Conservation (phyloP, 2,329 filamentous ascomycete genomes). For the Paraphoma chrysanthemicola region DNA sequence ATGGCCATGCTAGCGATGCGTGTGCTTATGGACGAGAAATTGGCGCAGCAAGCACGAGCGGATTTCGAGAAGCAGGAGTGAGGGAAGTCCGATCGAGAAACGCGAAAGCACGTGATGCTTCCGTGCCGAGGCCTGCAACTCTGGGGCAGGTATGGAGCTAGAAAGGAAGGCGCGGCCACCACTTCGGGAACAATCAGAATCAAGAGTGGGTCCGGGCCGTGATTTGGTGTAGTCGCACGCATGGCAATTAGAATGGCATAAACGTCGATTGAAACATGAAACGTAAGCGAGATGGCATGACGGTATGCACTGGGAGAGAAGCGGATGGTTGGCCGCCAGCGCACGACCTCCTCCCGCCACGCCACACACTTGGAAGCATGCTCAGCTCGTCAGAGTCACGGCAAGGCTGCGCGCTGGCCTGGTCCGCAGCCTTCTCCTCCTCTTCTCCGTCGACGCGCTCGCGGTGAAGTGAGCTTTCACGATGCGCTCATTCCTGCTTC, state of each 20-base stretch:
- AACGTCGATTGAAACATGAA: slow-evolving; percentile 6
- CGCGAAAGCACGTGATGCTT: not conserved
- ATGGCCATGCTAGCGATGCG: slow-evolving; percentile 46
- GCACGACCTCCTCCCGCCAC: not conserved
- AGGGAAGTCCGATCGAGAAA: not conserved
- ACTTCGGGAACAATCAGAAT: not conserved
- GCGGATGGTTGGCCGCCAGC: slow-evolving; percentile 7
- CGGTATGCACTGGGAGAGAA: slow-evolving; percentile 2
- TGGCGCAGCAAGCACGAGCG: slow-evolving; percentile 14
- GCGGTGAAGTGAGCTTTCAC: not conserved
- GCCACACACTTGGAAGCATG: not conserved
- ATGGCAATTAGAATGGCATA: not conserved
- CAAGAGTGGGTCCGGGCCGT: not conserved
- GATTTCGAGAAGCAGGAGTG: slow-evolving; percentile 21
- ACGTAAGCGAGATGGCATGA: slow-evolving; percentile 11
- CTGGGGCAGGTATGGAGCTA: not conserved
- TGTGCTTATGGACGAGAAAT: slow-evolving; percentile 21
- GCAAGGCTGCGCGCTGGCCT: not conserved
- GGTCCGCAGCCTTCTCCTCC: not conserved
- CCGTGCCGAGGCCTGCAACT: too few relatives aligned
- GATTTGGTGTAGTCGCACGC: not conserved
- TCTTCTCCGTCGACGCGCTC: slow-evolving; percentile 2
- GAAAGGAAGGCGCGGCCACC: not conserved
- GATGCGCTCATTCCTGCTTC: slow-evolving; percentile 7
- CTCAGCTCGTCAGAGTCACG: not conserved